Base-by-base conservation (phyloP, 129 eudicot species). In the Flaveria brownii region DNA sequence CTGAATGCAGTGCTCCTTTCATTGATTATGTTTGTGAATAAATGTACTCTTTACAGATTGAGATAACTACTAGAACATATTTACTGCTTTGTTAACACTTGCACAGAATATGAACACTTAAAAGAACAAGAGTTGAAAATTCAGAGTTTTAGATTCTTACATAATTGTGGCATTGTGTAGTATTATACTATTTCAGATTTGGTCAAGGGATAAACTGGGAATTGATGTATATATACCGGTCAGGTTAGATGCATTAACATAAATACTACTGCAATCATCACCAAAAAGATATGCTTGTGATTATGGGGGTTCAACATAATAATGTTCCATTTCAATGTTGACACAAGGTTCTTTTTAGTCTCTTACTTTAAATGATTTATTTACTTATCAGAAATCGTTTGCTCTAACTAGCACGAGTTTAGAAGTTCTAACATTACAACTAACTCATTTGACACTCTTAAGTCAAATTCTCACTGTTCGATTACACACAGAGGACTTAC, bases 241-340 rank as follows among this genome's bases (percentile, higher is more conserved):
- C 66, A 54, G 51, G 77, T 55, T 33, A 51, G 64, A 72, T 9
- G 23, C 18, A 1, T 54, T 71, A 52, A 28, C 62, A 71, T 9
- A 71, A 15, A 52, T 33, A 51, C 50, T 52, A 71, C 49, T 50
- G 28, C 25, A 11, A 69, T 39, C 14, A 30, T 16, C 41, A 15
- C 59, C 54, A 69, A 46, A 23, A 25, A 6, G 22, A 69, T 20
- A 26, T 25, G 60, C 74, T 70, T 47, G 9, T 7, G 2, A 23
- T 47, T 50, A 15, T 47, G 47, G 30, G 11, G 17, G 20, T 36
- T 72, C 30, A 13, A 36, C 77, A 66, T 72, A 71, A 28, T n/a
- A 10, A 50, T 52, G n/a, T 52, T 30, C 17, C 64, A 52, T 50
- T n/a, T 52, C 64, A 52, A 71, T 74, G 70, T 73, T 33, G n/a